These are phyloP conservation scores for Chrysosphaeria jannelii DNA, from an alignment of 2,329 filamentous ascomycete genomes.

Conservation along the genomic window DNA sequence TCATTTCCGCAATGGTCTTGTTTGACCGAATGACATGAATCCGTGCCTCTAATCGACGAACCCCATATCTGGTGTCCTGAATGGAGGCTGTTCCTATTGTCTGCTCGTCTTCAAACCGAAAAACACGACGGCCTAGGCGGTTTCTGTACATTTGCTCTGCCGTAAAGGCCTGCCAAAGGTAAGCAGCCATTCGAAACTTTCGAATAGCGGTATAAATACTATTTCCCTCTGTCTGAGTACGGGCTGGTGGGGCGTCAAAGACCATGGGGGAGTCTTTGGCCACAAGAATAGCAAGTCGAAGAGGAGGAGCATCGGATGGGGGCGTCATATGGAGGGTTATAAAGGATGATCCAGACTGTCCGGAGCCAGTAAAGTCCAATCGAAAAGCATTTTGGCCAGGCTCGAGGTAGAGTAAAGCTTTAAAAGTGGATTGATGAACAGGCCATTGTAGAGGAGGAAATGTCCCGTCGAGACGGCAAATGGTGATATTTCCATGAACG, in stretches of 20 bases:
- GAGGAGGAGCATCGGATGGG: conserved; percentile 43
- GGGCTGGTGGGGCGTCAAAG: conserved; percentile 54
- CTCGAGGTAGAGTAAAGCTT: conserved; percentile 65
- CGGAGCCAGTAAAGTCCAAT: conserved; percentile 62
- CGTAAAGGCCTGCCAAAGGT: conserved; percentile 91
- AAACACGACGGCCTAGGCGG: conserved; percentile 56
- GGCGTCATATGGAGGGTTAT: conserved; percentile 70
- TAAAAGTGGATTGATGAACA: conserved; percentile 70
- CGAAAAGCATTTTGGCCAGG: conserved; percentile 71
- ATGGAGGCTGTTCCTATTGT: conserved; percentile 50
- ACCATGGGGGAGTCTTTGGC: conserved; percentile 67
- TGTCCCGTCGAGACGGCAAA: conserved; percentile 55
- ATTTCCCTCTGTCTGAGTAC: conserved; percentile 54
- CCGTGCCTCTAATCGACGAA: conserved; percentile 72
- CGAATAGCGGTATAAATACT: conserved; percentile 47
- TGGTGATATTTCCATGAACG: conserved; percentile 49
- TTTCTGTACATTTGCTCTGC: conserved; percentile 89
- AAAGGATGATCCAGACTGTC: conserved; percentile 35
- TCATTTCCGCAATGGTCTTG: conserved; percentile 61
- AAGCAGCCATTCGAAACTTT: conserved; percentile 86
- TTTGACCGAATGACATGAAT: conserved; percentile 60
- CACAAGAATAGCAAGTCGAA: conserved; percentile 69
- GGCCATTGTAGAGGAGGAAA: conserved; percentile 72
- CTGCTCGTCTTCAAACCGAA: conserved; percentile 91
- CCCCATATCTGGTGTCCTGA: conserved; percentile 36